These are phyloP conservation scores for Clarireedia homoeocarpa DNA, from an alignment of 2,329 filamentous ascomycete genomes.

Conservation along the genomic window DNA sequence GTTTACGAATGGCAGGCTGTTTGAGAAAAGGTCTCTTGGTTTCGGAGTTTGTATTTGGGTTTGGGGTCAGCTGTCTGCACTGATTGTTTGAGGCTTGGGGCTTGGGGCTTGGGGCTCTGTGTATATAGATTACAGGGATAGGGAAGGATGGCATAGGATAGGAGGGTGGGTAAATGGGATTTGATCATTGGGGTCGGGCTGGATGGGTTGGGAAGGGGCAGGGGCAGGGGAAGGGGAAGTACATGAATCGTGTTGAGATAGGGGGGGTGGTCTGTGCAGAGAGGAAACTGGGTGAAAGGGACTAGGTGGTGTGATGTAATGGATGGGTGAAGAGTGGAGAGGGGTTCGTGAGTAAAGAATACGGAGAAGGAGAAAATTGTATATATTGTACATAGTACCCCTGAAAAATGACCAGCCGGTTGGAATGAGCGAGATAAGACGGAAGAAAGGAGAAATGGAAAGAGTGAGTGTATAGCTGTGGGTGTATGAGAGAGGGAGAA, in stretches of 20 bases:
- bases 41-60: background rate
- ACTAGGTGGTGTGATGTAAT: no score
- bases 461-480: background rate
- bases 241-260: background rate
- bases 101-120: background rate
- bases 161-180: background rate
- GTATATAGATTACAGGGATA: background rate
- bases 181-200: background rate
- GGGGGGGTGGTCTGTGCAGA: background rate
- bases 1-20: no score
- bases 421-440: background rate
- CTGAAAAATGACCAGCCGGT: background rate
- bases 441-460: background rate
- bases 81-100: background rate
- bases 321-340: background rate
- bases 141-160: background rate
- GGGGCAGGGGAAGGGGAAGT: no score
- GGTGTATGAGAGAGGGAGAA: background rate
- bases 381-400: background rate
- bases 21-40: no score
- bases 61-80: background rate
- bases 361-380: background rate
- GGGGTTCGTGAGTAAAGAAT: background rate
- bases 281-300: background rate
- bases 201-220: background rate